Evolutionary conservation across 2,329 filamentous ascomycete species (phyloP).

Genomic region (Ophiocordyceps camponoti-floridani): DNA sequence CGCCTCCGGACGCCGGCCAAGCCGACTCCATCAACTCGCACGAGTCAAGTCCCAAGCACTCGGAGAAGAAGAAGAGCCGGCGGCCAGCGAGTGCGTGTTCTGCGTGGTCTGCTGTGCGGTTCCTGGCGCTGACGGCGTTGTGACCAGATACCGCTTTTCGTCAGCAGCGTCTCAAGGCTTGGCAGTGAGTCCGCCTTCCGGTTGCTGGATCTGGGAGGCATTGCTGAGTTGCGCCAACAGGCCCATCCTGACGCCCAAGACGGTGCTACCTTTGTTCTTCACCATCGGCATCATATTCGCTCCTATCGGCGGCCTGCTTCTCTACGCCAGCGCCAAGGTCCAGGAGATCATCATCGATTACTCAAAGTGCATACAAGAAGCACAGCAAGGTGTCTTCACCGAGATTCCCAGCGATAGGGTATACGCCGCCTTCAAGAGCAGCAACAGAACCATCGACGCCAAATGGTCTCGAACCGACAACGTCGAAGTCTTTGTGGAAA

Average conservation of each 20-base stretch:
- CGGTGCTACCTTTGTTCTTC: constrained; percentile 82
- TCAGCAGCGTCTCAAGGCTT: constrained; percentile 93
- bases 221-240: constrained; percentile 21
- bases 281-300: constrained; percentile 81
- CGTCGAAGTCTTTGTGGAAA: constrained; percentile 16
- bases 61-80: constrained; percentile 77
- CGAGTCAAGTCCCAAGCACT: constrained; percentile 29
- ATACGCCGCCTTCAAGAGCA: constrained; percentile 52
- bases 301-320: constrained; percentile 70
- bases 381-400: constrained; percentile 24
- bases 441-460: constrained; percentile 19
- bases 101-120: neutral
- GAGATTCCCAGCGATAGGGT: constrained; percentile 40
- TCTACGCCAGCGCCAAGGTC: constrained; percentile 71
- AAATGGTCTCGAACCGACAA: constrained; percentile 25
- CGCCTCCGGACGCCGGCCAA: constrained; percentile 23
- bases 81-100: constrained; percentile 66
- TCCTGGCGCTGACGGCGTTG: constrained; percentile 5
- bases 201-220: neutral
- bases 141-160: constrained; percentile 78
- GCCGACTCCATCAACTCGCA: constrained; percentile 36
- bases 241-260: constrained; percentile 90
- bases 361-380: constrained; percentile 49
- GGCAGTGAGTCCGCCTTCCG: constrained; percentile 54
- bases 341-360: constrained; percentile 89